Base-by-base conservation (phyloP, 2,329 filamentous ascomycete species). In the Pestalotiopsis sp. region DNA sequence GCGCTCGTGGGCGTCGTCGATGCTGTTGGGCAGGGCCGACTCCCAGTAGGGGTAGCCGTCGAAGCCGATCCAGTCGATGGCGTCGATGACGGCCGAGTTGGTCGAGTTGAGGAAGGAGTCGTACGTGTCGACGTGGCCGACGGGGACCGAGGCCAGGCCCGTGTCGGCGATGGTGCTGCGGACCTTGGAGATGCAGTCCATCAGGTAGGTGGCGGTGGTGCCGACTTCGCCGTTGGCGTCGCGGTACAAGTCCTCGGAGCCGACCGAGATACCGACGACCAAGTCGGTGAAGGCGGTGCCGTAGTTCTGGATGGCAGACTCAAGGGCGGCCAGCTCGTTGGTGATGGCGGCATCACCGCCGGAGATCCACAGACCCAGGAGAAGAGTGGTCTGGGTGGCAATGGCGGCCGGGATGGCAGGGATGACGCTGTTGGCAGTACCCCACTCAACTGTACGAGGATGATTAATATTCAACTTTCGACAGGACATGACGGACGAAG, bases 331-430 rank as follows among this genome's bases (percentile, higher is more conserved):
- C 71, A 88, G 86, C 78, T 89, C 86, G 20, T 80, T 78, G 25
- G 79, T 77, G 75, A 80, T 84, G 67, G 85, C 83, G 4, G 73
- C 63, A 36, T 75, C 69, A 60, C 73, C 49, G 3, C 76, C 77
- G 70, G 62, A 79, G 38, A 81, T 77, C 87, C 87, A 90, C 59
- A 89, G 78, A 57, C 87, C 87, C 7, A 87, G 83, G 36, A 89
- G 82, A 40, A 89, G 79, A 68, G 82, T 80, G 0, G 83, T 84
- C 20, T 84, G 82, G 12, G 84, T 84, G 45, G 78, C 77, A 59
- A 86, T 78, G 31, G 87, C 86, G 7, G 87, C 87, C 78, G 91
- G 91, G 80, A 93, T 85, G 41, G 93, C 92, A 78, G 91, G 84
- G 75, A 94, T 78, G 25, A 92, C 91, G 78, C 93, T 69, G 66